phyloP scores from a whole-genome alignment of 176 grass and related monocot species.

The Alopecurus myosuroides region DNA sequence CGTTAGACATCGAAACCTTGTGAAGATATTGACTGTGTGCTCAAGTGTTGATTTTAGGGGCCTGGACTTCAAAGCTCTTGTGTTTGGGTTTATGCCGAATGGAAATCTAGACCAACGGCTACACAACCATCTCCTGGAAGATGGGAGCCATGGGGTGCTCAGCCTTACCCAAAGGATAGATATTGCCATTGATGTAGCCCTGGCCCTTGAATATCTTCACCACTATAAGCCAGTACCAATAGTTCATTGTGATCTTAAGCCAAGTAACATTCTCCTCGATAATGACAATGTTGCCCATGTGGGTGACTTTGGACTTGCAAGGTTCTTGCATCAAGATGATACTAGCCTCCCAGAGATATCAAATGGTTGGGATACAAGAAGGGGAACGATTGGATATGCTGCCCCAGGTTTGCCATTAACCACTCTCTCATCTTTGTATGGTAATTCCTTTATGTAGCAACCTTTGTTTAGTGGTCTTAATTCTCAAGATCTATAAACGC shows the following conservation, averaged over 20 bases:
- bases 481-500: background rate
- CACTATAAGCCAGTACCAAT: background rate
- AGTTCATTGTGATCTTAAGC: slow-evolving; percentile 5
- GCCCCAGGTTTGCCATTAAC: slow-evolving; percentile 1
- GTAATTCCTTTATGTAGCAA: background rate
- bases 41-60: slow-evolving; percentile 21
- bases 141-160: background rate
- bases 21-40: slow-evolving; percentile 20
- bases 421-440: background rate
- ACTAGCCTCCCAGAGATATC: background rate
- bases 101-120: slow-evolving; percentile 26
- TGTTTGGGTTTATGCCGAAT: slow-evolving; percentile 19
- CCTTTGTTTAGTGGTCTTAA: background rate
- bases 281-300: background rate
- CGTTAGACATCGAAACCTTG: slow-evolving; percentile 6
- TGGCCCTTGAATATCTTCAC: background rate
- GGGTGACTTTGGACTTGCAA: slow-evolving; percentile 1
- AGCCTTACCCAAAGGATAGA: background rate
- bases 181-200: slow-evolving; percentile 16
- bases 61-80: slow-evolving; percentile 20
- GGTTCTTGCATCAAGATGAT: background rate
- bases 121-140: background rate
- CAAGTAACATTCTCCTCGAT: slow-evolving; percentile 4
- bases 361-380: slow-evolving; percentile 7
- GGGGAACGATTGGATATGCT: slow-evolving; percentile 2